Conservation (phyloP, 2,329 filamentous ascomycete species). For the Calycina marina region DNA sequence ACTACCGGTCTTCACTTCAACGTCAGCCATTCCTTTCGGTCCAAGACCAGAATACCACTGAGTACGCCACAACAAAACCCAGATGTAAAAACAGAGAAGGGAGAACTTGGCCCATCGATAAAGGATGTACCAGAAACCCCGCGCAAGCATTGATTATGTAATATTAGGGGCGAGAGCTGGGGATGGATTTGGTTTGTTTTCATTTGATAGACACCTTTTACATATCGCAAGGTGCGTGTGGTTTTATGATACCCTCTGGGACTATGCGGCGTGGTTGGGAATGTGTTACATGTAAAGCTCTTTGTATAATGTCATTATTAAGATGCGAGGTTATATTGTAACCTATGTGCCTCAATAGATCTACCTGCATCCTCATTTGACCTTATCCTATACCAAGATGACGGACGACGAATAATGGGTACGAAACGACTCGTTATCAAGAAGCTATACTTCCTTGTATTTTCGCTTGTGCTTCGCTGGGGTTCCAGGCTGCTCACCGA, state of each 20-base stretch:
- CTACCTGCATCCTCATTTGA: no score
- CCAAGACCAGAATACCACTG: slow-evolving; percentile 3
- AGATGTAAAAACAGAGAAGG: slow-evolving; percentile 1
- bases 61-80: slow-evolving; percentile 1
- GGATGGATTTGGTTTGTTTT: neutral
- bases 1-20: slow-evolving; percentile 21
- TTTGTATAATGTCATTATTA: no score
- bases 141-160: slow-evolving; percentile 3
- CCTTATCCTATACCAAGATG: no score
- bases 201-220: neutral
- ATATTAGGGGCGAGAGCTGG: neutral
- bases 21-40: slow-evolving; percentile 20
- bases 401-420: no score
- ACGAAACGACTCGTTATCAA: no score
- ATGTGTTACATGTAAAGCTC: no score
- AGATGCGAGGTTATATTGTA: no score
- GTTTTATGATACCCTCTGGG: slow-evolving; percentile 7
- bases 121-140: slow-evolving; percentile 25
- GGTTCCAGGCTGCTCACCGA: no score
- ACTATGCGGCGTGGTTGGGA: no score
- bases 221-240: slow-evolving; percentile 1
- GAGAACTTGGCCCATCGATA: slow-evolving; percentile 13
- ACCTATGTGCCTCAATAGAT: no score
- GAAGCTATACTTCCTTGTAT: no score
- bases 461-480: no score